phyloP scores from a whole-genome alignment of 2,329 filamentous ascomycete species.

The Mycosphaerella sp. region DNA sequence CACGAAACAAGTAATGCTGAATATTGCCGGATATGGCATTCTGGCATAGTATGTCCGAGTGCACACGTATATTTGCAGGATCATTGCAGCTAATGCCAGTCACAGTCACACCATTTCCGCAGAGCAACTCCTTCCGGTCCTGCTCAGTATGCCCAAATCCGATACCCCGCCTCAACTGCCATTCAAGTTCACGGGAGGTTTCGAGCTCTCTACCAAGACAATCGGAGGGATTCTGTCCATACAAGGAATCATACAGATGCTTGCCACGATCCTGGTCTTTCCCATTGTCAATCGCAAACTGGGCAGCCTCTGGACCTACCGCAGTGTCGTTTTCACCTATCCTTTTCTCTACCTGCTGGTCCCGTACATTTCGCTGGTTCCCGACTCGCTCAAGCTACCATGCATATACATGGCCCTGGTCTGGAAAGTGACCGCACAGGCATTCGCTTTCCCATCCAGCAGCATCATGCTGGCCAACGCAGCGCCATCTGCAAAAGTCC shows the following conservation, averaged over 20 bases:
- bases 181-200: conserved; percentile 84
- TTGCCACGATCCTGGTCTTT: conserved; percentile 78
- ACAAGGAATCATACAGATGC: conserved; percentile 83
- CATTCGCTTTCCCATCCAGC: conserved; percentile 84
- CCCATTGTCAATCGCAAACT: conserved; percentile 68
- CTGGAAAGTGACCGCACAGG: conserved; percentile 89
- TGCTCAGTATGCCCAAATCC: conserved; percentile 66
- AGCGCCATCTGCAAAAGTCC: conserved; percentile 71
- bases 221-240: conserved; percentile 84
- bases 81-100: neutral
- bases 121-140: conserved; percentile 86
- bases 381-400: conserved; percentile 60
- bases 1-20: conserved; percentile 75
- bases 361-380: conserved; percentile 82
- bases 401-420: conserved; percentile 73
- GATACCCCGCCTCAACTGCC: conserved; percentile 55
- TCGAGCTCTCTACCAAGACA: conserved; percentile 71
- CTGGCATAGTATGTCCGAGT: conserved; percentile 74
- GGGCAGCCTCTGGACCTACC: conserved; percentile 75
- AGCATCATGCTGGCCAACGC: conserved; percentile 85
- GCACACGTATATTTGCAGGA: no score
- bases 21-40: conserved; percentile 85
- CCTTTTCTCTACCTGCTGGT: conserved; percentile 81
- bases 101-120: conserved; percentile 90
- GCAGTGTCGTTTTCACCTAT: conserved; percentile 72